Percentiles rank a stretch among this genome's conserved stretches.
phyloP scores from a whole-genome alignment of 306 rosid genomes.

The Vigna unguiculata region DNA sequence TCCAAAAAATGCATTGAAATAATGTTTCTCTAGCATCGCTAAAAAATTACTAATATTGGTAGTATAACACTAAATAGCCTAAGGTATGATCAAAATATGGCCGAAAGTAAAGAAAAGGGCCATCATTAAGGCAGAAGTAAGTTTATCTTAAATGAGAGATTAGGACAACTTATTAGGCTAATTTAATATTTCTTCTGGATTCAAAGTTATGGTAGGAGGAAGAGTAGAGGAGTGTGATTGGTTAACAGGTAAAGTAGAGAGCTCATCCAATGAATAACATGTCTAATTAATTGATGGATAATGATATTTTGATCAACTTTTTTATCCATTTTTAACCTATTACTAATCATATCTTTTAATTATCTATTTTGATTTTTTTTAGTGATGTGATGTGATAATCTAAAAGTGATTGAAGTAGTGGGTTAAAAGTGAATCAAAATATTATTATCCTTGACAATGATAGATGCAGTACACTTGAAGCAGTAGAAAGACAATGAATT shows the following conservation, averaged over 20 bases:
- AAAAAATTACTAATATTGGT: conserved; percentile 35
- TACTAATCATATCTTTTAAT: too few relatives aligned
- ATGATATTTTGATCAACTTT: too few relatives aligned
- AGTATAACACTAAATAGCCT: conserved; percentile 37
- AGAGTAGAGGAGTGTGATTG: conserved; percentile 48
- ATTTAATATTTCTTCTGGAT: conserved; percentile 61
- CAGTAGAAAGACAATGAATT: conserved; percentile 44
- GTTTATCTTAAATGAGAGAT: conserved; percentile 52
- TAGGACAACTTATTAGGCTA: conserved; percentile 36
- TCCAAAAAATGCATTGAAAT: conserved; percentile 39
- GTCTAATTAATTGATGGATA: conserved; percentile 23
- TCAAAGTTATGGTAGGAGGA: conserved; percentile 51
- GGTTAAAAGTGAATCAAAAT: too few relatives aligned
- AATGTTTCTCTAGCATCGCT: conserved; percentile 37
- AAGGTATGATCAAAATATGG: conserved; percentile 52
- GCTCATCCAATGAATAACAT: conserved; percentile 57
- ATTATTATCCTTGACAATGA: too few relatives aligned
- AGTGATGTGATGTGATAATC: too few relatives aligned
- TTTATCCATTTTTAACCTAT: too few relatives aligned
- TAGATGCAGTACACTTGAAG: conserved; percentile 1
- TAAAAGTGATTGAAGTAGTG: too few relatives aligned
- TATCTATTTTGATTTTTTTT: too few relatives aligned
- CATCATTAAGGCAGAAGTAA: conserved; percentile 42
- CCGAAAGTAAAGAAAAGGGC: conserved; percentile 51
- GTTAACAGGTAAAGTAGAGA: conserved; percentile 44